A percentile compares a stretch with the other conserved stretches of the same genome.
These are phyloP conservation scores for Mollisia scopiformis DNA, from an alignment of 2,329 filamentous ascomycete species.

Conservation along the genomic window DNA sequence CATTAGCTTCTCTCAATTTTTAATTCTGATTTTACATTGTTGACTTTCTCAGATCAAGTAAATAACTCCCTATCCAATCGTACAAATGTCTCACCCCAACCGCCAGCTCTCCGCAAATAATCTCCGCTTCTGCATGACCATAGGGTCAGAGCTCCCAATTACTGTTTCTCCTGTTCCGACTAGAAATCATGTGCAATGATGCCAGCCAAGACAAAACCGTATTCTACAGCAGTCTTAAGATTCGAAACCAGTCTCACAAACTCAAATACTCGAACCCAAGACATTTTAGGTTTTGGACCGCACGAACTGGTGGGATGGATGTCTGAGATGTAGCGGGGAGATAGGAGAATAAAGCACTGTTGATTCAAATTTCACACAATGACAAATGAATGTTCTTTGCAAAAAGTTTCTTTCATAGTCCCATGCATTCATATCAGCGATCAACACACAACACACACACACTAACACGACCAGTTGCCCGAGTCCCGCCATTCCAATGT, in stretches of 20 bases:
- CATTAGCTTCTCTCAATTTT: no score
- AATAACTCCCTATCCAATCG: no score
- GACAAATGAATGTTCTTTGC: no score
- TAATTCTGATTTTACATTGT: no score
- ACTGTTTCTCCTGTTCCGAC: background rate
- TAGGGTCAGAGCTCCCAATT: background rate
- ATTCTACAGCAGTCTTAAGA: background rate
- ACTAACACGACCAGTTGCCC: background rate
- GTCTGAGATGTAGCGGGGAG: background rate
- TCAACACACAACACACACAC: slow-evolving; percentile 3
- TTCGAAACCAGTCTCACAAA: background rate
- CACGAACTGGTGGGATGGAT: background rate
- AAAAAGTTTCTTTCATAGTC: slow-evolving; percentile 9
- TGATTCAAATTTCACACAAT: background rate
- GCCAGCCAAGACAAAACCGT: background rate
- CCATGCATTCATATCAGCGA: slow-evolving; percentile 15
- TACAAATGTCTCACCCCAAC: background rate
- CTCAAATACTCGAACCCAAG: no score
- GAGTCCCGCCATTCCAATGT: slow-evolving; percentile 10
- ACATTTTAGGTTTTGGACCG: no score
- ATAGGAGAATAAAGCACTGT: background rate
- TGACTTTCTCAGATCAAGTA: background rate
- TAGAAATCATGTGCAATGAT: background rate
- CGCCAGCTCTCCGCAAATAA: background rate
- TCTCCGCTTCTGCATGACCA: background rate